These are phyloP conservation scores for Verticillium zaregamsianum DNA, from an alignment of 2,329 filamentous ascomycete species.

Conservation along the genomic window DNA sequence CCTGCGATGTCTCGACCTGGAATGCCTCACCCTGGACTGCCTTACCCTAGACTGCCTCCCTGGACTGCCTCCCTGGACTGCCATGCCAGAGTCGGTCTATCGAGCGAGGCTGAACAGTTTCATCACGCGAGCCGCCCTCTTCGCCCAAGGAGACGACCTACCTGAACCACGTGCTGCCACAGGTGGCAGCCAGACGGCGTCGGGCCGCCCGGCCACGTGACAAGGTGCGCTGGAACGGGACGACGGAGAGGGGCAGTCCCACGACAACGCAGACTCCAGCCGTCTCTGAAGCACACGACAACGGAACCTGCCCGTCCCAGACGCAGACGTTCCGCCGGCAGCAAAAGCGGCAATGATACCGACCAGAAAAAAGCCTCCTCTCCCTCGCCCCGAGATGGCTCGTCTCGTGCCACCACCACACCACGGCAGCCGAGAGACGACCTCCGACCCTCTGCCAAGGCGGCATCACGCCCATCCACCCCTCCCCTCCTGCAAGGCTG, in stretches of 20 bases:
- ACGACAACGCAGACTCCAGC: too few relatives aligned
- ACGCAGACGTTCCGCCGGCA: too few relatives aligned
- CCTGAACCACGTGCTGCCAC: not conserved
- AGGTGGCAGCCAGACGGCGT: not conserved
- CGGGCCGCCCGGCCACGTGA: too few relatives aligned
- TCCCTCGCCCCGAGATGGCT: too few relatives aligned
- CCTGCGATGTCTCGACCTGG: too few relatives aligned
- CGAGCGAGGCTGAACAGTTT: not conserved
- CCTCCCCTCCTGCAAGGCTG: slow-evolving; percentile 1
- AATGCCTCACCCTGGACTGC: not conserved
- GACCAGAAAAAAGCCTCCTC: not conserved
- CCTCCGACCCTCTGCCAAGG: not conserved
- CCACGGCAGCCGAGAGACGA: not conserved
- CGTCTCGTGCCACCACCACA: not conserved
- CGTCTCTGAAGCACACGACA: too few relatives aligned
- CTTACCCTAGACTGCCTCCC: too few relatives aligned
- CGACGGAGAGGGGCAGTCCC: too few relatives aligned
- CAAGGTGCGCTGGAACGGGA: too few relatives aligned
- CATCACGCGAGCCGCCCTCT: too few relatives aligned
- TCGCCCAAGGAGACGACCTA: not conserved
- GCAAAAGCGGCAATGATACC: not conserved
- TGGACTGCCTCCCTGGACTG: not conserved
- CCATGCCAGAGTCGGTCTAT: not conserved
- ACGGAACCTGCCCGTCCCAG: too few relatives aligned
- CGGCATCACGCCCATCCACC: not conserved